Evolutionary conservation across 495 filamentous ascomycete species (phyloP), one percentile per base, ranked within the genome.

Genomic region (Penicillium salamii): DNA sequence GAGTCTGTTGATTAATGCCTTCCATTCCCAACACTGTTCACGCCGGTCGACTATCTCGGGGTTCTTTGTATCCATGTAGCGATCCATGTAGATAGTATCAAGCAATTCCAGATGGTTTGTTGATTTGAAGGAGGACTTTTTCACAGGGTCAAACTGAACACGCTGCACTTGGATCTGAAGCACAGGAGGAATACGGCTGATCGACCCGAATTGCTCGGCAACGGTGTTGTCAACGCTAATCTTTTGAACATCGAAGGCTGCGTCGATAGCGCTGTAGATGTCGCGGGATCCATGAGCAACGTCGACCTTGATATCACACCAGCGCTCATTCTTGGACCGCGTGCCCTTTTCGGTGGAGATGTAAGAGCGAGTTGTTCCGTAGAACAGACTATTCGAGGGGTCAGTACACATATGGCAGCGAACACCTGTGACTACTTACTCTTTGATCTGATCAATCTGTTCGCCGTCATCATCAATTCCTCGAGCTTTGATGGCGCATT

Each of bases 121-220:
- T 8, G 90, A 90, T 54, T 96, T 97, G 59, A 78, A 85, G 2
- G 82, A 73, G 18, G 68, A 68, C 41, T 80, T 78, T 45, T 70
- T 80, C n/a, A 71, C 70, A 0, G 75, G 70, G 43, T 88, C 84
- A 41, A 80, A 91, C 28, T 85, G 82, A 7, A 85, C 83, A 17
- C 93, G 82, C 57, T 92, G 88, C 15, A 97, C 88, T 55, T 89
- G 88, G 36, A 98, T 82, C 62, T 96, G 90, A 13, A 97, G 72
- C 37, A 97, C 78, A 0, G 91, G 92, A 3, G 93, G 90, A 7
- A 92, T 72, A 5, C 76, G 71, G 53, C 78, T 82, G 49, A 97
- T 91, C 2, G 88, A 84, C 28, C 84, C 82, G 62, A 81, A 96
- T 44, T 88, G 84, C 46, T 82, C 79, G 5, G 82, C 78, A 12